These are phyloP conservation scores for Forsythia viridissima DNA, from an alignment of 257 asterid species.

Conservation along the genomic window DNA sequence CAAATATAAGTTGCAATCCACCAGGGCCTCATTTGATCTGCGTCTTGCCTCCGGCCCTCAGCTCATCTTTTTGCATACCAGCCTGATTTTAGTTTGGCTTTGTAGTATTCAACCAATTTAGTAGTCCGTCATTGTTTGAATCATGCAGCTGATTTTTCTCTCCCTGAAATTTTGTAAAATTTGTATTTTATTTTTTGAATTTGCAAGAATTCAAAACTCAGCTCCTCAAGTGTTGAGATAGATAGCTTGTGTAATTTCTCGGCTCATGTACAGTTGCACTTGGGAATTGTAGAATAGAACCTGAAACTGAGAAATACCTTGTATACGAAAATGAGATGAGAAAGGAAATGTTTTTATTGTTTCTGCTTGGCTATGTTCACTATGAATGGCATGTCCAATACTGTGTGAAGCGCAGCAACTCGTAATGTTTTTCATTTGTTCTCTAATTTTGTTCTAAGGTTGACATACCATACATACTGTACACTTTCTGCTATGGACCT, in stretches of 20 bases:
- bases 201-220: constrained; percentile 9
- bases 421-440: neutral
- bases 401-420: neutral
- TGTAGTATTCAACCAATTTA: constrained; percentile 13
- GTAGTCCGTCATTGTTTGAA: constrained; percentile 12
- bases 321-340: constrained; percentile 27
- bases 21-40: constrained; percentile 95
- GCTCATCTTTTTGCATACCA: constrained; percentile 91
- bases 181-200: neutral
- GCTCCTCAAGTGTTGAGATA: constrained; percentile 24
- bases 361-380: neutral
- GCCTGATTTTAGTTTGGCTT: constrained; percentile 32
- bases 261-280: constrained; percentile 35
- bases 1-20: constrained; percentile 88
- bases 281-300: constrained; percentile 27
- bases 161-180: constrained; percentile 30
- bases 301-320: constrained; percentile 3
- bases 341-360: neutral
- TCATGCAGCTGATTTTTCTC: constrained; percentile 17
- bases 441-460: no score
- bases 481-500: no score
- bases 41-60: constrained; percentile 83
- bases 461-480: no score
- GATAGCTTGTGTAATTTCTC: constrained; percentile 15
- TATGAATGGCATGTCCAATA: neutral